A percentile compares a stretch with the other conserved stretches of the same genome.
Conservation (phyloP, 139 green algal genomes). For the Picochlorum sp. region DNA sequence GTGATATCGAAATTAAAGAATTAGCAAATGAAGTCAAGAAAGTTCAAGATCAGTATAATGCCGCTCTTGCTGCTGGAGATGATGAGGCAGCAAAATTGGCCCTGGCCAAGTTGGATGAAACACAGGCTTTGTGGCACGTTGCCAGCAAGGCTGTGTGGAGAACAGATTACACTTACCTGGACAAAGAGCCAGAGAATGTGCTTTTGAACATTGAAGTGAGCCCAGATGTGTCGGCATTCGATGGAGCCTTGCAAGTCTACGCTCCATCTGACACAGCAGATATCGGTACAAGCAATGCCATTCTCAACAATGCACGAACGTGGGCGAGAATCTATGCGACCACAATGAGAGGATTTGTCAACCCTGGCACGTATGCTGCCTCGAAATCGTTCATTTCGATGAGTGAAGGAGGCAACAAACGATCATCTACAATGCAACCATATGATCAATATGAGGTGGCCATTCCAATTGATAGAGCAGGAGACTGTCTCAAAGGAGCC, state of each 20-base stretch:
- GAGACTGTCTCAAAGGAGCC: constrained; percentile 37
- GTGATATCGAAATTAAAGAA: constrained; percentile 15
- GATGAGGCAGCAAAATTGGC: constrained; percentile 7
- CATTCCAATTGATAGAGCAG: constrained; percentile 40
- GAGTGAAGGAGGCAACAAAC: constrained; percentile 23
- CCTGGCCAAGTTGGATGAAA: constrained; percentile 35
- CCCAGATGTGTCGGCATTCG: constrained; percentile 26
- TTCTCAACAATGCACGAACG: constrained; percentile 11
- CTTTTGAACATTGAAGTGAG: constrained; percentile 25
- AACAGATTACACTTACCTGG: constrained; percentile 25
- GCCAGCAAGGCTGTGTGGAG: constrained; percentile 18
- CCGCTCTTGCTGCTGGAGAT: constrained; percentile 13
- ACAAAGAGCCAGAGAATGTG: constrained; percentile 23
- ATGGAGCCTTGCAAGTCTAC: constrained; percentile 12
- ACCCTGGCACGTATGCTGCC: constrained; percentile 31
- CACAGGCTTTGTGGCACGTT: constrained; percentile 31
- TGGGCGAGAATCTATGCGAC: constrained; percentile 36
- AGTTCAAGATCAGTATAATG: constrained; percentile 32
- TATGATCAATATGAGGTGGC: constrained; percentile 64
- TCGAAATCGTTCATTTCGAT: constrained; percentile 11
- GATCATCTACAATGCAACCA: constrained; percentile 23
- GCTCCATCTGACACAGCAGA: constrained; percentile 20
- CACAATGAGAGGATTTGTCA: constrained; percentile 9
- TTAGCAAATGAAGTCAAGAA: constrained; percentile 25
- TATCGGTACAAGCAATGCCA: constrained; percentile 12